Evolutionary conservation across 2,329 filamentous ascomycete species (phyloP).

Genomic region (Cladophialophora immunda): DNA sequence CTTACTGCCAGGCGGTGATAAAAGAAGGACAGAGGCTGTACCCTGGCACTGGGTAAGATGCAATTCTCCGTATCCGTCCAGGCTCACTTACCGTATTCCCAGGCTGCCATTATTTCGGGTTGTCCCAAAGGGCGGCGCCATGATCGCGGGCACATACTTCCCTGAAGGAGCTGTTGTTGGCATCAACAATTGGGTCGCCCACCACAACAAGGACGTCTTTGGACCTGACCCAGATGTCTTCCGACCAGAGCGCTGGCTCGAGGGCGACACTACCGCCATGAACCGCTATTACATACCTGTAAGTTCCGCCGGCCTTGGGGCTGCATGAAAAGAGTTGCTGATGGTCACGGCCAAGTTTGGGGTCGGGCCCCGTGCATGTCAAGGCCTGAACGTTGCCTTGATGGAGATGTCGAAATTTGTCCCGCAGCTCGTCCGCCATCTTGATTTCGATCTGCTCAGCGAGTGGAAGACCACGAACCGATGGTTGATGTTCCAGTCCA

Average conservation of each 20-base stretch:
- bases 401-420: slow-evolving; percentile 14
- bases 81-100: slow-evolving; percentile 63
- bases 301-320: background rate
- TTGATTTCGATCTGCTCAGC: slow-evolving; percentile 26
- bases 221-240: slow-evolving; percentile 53
- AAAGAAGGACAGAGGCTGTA: slow-evolving; percentile 55
- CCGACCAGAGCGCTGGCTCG: slow-evolving; percentile 54
- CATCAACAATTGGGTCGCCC: slow-evolving; percentile 52
- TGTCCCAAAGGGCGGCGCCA: slow-evolving; percentile 50
- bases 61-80: slow-evolving; percentile 75
- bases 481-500: slow-evolving; percentile 10
- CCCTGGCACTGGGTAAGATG: slow-evolving; percentile 64
- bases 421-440: slow-evolving; percentile 31
- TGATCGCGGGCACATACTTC: slow-evolving; percentile 51
- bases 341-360: slow-evolving; percentile 40
- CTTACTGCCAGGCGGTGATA: slow-evolving; percentile 44
- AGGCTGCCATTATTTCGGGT: slow-evolving; percentile 60
- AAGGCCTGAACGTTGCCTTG: slow-evolving; percentile 12
- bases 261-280: slow-evolving; percentile 2
- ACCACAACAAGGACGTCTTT: slow-evolving; percentile 51
- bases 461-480: slow-evolving; percentile 1
- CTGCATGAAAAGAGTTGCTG: slow-evolving; percentile 48
- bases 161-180: slow-evolving; percentile 59
- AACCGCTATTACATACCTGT: slow-evolving; percentile 3
- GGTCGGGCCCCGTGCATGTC: background rate